Base-by-base conservation (phyloP, 2,329 filamentous ascomycete genomes). In the Neonectria faginata region DNA sequence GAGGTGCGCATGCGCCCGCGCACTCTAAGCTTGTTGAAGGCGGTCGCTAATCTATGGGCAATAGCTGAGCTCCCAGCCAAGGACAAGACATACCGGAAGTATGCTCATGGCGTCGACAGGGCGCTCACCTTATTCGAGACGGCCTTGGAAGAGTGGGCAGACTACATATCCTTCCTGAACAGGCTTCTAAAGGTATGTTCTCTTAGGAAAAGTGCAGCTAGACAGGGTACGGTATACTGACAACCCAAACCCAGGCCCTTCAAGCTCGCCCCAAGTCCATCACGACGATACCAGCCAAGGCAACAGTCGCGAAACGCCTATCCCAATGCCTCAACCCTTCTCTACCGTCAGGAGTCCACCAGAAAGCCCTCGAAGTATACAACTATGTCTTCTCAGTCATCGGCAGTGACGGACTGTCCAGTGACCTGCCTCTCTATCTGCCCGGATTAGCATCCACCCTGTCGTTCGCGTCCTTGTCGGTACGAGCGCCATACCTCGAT, bases 161-260 rank as follows among this genome's bases (percentile, higher is more conserved):
- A 99, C 81, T 99, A 99, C 77, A 99, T 99, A 75, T 97, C 95
- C 18, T 99, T 98, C 78, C 83, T 99, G 60, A 97, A 92, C 76
- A 89, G 93, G 67, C 85, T 99, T 53, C 84, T 97, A 67, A 98
- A 97, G 88, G 93, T 94, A 78, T 72, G 78, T 55, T 41, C 18
- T 14, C 27, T 25, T 9, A 7, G 11, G 31, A 33, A 8, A 20
- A 11, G 12, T 25, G 18, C 2, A 18, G n/a, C 3, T 12, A 27
- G 8, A 2, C 11, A 27, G 5, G 14, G 16, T n/a, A n/a, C 8
- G 16, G 10, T 16, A 29, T 57, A 9, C 53, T 70, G 47, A 69
- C 39, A 41, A 36, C 56, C 9, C 25, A 16, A n/a, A 9, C 18
- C 7, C 72, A 97, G 92, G 93, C 95, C 41, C 85, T 99, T 22